Percentiles rank a stretch among this genome's conserved stretches.
These are phyloP conservation scores for Pharus latifolius DNA, from an alignment of 176 grass and related monocot genomes.

Conservation along the genomic window DNA sequence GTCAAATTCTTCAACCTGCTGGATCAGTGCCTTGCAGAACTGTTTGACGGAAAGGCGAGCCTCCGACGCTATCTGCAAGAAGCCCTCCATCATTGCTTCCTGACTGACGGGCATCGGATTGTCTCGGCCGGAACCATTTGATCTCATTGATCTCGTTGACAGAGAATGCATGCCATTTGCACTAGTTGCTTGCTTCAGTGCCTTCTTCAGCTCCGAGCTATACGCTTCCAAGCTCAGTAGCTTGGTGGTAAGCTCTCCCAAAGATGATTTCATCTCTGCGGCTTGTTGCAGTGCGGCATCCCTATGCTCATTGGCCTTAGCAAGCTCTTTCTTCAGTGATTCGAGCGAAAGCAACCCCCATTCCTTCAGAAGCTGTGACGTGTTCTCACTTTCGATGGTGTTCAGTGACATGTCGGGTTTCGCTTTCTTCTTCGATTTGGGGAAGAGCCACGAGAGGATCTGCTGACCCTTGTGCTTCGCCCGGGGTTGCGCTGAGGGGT, in stretches of 20 bases:
- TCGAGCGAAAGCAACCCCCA: conserved; percentile 73
- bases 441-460: conserved; percentile 86
- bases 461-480: conserved; percentile 38
- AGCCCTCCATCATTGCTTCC: conserved; percentile 85
- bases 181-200: conserved; percentile 41
- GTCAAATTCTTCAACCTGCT: conserved; percentile 38
- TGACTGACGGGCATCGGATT: conserved; percentile 54
- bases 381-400: conserved; percentile 50
- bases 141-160: conserved; percentile 46
- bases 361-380: conserved; percentile 76
- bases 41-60: conserved; percentile 67
- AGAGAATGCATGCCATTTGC: conserved; percentile 17
- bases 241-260: conserved; percentile 63
- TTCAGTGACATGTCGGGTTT: conserved; percentile 40
- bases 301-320: conserved; percentile 55
- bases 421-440: conserved; percentile 58
- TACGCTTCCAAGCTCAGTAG: conserved; percentile 57
- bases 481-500: conserved; percentile 19
- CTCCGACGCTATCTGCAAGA: conserved; percentile 82
- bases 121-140: conserved; percentile 22
- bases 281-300: conserved; percentile 66
- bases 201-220: conserved; percentile 74
- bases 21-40: conserved; percentile 64
- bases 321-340: conserved; percentile 59
- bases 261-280: conserved; percentile 48